These are phyloP conservation scores for Penicillium verrucosum DNA, from an alignment of 2,329 filamentous ascomycete genomes.

Conservation along the genomic window DNA sequence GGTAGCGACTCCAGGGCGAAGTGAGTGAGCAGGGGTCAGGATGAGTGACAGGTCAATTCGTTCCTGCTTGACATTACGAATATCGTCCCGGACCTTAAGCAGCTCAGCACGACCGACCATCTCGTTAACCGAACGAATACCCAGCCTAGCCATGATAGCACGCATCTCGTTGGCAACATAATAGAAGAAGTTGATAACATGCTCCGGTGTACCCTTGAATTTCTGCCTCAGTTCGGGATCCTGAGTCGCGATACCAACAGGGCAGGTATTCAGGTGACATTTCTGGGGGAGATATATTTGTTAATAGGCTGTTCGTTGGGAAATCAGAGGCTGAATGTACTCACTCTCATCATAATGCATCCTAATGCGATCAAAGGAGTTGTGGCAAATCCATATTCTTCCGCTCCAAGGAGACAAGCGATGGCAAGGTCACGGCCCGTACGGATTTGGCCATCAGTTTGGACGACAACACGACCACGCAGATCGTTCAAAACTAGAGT, in stretches of 20 bases:
- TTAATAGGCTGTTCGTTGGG: background rate
- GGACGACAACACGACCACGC: slow-evolving; percentile 89
- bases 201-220: slow-evolving; percentile 87
- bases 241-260: slow-evolving; percentile 92
- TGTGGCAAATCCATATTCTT: slow-evolving; percentile 96
- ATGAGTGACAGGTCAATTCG: slow-evolving; percentile 93
- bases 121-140: slow-evolving; percentile 92
- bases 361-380: slow-evolving; percentile 95
- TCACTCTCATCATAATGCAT: slow-evolving; percentile 79
- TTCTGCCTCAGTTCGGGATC: slow-evolving; percentile 93
- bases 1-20: slow-evolving; percentile 88
- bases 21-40: slow-evolving; percentile 90
- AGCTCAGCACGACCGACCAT: slow-evolving; percentile 93
- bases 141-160: slow-evolving; percentile 94
- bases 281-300: slow-evolving; percentile 5
- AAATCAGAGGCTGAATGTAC: background rate
- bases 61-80: slow-evolving; percentile 81
- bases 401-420: slow-evolving; percentile 91
- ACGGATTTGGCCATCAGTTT: slow-evolving; percentile 91
- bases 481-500: slow-evolving; percentile 94
- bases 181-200: slow-evolving; percentile 99
- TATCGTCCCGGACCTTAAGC: slow-evolving; percentile 80
- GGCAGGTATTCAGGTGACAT: slow-evolving; percentile 67
- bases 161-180: slow-evolving; percentile 94
- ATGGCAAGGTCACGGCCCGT: slow-evolving; percentile 93